phyloP scores from a whole-genome alignment of 345 rosid genomes.

The Populus pruinosa region DNA sequence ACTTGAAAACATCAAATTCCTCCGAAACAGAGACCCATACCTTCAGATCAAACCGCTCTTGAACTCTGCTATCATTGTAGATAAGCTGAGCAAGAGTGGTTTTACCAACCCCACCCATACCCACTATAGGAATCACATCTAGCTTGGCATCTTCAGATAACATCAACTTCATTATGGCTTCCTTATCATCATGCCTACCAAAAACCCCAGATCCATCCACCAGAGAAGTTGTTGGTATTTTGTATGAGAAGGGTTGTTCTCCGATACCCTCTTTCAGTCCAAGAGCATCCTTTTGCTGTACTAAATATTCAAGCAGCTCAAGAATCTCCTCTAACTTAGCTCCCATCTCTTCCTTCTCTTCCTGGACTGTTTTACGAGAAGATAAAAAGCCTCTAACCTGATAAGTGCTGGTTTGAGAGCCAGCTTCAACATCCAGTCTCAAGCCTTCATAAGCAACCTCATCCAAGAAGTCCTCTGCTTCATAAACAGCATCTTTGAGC shows the following conservation, averaged over 20 bases:
- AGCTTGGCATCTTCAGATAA: neutral
- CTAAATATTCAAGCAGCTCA: neutral
- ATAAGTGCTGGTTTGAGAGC: neutral
- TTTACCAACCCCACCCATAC: slow-evolving; percentile 9
- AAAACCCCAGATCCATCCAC: neutral
- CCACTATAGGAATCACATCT: slow-evolving; percentile 24
- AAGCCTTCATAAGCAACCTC: no score
- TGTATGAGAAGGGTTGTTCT: neutral
- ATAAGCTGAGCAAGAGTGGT: neutral
- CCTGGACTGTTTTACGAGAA: neutral
- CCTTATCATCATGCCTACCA: neutral
- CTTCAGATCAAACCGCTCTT: neutral
- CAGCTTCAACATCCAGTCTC: neutral
- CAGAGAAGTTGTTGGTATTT: neutral
- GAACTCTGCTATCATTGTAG: neutral
- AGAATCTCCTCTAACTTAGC: neutral
- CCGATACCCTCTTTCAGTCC: neutral
- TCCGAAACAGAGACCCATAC: slow-evolving; percentile 9
- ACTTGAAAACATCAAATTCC: neutral
- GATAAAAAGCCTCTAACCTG: neutral
- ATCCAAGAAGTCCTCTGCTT: no score
- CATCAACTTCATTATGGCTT: neutral
- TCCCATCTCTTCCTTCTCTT: no score
- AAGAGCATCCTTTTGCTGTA: neutral
- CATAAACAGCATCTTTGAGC: slow-evolving; percentile 4